Base-by-base conservation (phyloP, 2,329 filamentous ascomycete genomes). In the Ophiostoma sp. region DNA sequence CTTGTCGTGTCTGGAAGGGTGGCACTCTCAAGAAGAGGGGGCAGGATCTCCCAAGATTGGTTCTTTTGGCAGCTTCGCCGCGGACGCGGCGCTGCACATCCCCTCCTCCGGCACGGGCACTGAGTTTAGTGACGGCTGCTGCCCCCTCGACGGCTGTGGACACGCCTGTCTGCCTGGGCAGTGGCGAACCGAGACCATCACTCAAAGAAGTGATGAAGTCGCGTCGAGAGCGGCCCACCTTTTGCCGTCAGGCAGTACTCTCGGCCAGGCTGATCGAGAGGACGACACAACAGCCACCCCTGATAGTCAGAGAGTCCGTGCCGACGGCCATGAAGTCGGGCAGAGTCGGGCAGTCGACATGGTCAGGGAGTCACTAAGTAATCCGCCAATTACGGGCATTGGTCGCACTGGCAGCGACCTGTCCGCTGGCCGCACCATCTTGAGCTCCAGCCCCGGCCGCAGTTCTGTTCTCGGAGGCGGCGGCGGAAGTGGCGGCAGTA, bases 131-230 rank as follows among this genome's bases (percentile, higher is more conserved):
- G 87, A 86, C 66, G 89, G 89, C 0, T 90, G 86, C 79, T 91
- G 89, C 75, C 89, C 89, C 1, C 80, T 90, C n/a, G 88, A 91
- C 75, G 89, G 89, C 0, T 91, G 89, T 78, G 86, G 89, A 2
- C 89, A 91, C 77, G 87, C 87, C 36, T 91, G 89, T 75, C 83
- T 91, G 0, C 88, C 88, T 0, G 87, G 88, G 0, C 82, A 82
- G 48, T 90, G 88, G 81, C 84, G 87, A 4, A 82, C 85, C 7
- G 86, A 88, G 76, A 83, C 78, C 0, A 81, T 79, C 33, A 83
- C 82, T 0, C 82, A 82, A 2, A 81, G 84, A 3, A 83, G 83
- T 42, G 87, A 88, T n/a, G 87, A 89, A 72, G 79, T 89, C 2
- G 84, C 83, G 12, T 84, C 86, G 2, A 84, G 81, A 0, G 72